Conservation (phyloP, 2,329 filamentous ascomycete genomes). For the Colletotrichum tabaci region DNA sequence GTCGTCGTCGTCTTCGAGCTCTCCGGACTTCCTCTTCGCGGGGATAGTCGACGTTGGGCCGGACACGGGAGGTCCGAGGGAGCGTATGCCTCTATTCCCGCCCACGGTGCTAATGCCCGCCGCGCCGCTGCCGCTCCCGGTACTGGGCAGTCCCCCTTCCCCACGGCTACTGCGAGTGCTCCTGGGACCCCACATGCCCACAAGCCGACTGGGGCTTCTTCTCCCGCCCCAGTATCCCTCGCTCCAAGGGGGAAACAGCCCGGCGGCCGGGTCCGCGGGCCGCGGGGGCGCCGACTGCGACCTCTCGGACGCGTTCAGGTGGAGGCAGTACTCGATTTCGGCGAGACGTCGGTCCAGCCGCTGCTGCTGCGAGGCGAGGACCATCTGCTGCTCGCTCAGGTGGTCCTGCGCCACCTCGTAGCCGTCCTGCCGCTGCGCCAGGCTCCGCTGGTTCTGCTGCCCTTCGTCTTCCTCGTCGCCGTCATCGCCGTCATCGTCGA, state of each 20-base stretch:
- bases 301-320: background rate
- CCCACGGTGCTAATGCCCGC: background rate
- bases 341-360: slow-evolving; percentile 18
- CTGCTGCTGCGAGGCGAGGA: slow-evolving; percentile 18
- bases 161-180: slow-evolving; percentile 6
- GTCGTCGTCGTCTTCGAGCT: background rate
- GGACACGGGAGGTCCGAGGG: background rate
- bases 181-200: background rate
- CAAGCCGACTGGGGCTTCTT: slow-evolving; percentile 9
- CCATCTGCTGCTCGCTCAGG: slow-evolving; percentile 22
- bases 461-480: background rate
- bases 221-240: slow-evolving; percentile 11
- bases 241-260: slow-evolving; percentile 5
- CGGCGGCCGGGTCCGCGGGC: background rate
- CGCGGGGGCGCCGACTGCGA: background rate
- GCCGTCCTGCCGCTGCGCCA: background rate
- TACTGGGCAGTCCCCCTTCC: background rate
- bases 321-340: background rate
- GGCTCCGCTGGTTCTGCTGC: background rate
- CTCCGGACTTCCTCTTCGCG: background rate
- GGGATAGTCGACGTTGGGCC: background rate
- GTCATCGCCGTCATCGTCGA: no score
- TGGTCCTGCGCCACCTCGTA: slow-evolving; percentile 13
- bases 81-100: background rate
- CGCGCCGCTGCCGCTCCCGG: background rate